Percentiles rank a stretch among this genome's conserved stretches.
These are phyloP conservation scores for Taphrina wiesneri DNA, from an alignment of 1,139 yeast genomes.

Conservation along the genomic window DNA sequence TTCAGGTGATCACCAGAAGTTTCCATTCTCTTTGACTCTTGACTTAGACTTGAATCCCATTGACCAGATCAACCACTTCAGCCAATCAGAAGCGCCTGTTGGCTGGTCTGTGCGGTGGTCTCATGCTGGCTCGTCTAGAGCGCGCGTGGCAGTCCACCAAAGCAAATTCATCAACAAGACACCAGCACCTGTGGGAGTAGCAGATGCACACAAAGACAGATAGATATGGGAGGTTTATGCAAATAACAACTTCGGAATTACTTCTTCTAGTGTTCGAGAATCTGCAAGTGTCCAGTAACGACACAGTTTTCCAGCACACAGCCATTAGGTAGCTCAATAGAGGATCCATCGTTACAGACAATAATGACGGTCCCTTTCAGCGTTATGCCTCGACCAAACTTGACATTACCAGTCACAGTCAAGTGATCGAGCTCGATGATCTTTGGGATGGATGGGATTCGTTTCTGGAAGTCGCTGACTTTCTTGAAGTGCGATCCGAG, in stretches of 20 bases:
- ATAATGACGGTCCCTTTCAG: slow-evolving; percentile 96
- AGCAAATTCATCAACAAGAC: no score
- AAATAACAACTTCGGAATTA: background rate
- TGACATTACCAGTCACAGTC: slow-evolving; percentile 95
- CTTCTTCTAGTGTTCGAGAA: slow-evolving; percentile 72
- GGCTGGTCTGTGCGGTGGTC: no score
- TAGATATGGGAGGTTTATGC: background rate
- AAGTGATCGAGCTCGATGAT: slow-evolving; percentile 94
- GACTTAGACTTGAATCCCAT: no score
- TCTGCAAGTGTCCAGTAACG: slow-evolving; percentile 93
- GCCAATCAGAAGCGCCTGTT: no score
- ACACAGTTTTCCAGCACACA: slow-evolving; percentile 92
- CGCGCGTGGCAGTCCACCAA: no score
- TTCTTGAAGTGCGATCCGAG: slow-evolving; percentile 95
- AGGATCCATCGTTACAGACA: slow-evolving; percentile 95
- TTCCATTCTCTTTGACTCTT: no score
- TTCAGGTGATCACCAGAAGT: no score
- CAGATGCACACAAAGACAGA: background rate
- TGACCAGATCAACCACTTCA: no score
- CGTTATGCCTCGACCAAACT: slow-evolving; percentile 82
- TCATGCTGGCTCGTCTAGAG: background rate
- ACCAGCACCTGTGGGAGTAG: background rate
- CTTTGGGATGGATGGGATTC: slow-evolving; percentile 94
- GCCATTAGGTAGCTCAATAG: slow-evolving; percentile 96
- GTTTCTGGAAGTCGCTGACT: slow-evolving; percentile 83